Evolutionary conservation across 2,329 filamentous ascomycete species (phyloP).

Genomic region (Hypocreales sp.): DNA sequence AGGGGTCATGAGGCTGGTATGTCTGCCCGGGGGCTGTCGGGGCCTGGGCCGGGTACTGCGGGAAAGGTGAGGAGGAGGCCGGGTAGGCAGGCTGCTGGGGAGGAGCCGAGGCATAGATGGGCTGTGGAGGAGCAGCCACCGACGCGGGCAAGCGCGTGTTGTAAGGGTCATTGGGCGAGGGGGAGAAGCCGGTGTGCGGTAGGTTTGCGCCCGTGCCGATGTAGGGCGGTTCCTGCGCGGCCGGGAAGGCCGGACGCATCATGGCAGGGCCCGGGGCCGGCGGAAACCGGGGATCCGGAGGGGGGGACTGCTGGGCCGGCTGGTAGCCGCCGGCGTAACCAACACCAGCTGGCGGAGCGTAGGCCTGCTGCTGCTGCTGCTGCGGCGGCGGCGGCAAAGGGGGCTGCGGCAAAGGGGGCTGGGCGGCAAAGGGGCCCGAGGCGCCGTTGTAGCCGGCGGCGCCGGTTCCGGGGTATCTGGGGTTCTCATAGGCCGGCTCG

Average conservation of each 20-base stretch:
- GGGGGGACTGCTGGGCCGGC: constrained; percentile 16
- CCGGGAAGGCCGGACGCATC: constrained; percentile 16
- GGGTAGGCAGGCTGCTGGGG: constrained; percentile 17
- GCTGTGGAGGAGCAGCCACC: constrained; percentile 14
- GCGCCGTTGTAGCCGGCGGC: constrained; percentile 32
- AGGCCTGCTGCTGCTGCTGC: constrained; percentile 9
- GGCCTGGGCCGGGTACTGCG: constrained; percentile 18
- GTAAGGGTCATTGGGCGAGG: constrained; percentile 14
- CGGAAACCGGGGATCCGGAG: constrained; percentile 17
- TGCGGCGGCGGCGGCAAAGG: constrained; percentile 10
- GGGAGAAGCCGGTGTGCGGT: constrained; percentile 10
- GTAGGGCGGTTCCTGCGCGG: constrained; percentile 16
- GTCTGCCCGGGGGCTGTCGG: constrained; percentile 14
- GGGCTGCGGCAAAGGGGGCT: constrained; percentile 1
- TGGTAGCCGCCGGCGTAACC: constrained; percentile 15
- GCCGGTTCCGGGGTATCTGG: constrained; percentile 35
- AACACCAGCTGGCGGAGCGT: constrained; percentile 15
- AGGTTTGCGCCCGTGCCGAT: constrained; percentile 21
- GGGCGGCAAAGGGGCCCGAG: constrained; percentile 15
- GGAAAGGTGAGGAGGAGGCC: constrained; percentile 13
- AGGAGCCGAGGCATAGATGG: constrained; percentile 16
- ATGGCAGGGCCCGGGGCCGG: constrained; percentile 12
- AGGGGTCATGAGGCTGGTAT: constrained; percentile 34
- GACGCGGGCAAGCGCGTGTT: constrained; percentile 13
- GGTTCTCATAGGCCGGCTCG: constrained; percentile 25